Conservation (phyloP, 441 rosid genomes). For the Hypseocharis bilobata region DNA sequence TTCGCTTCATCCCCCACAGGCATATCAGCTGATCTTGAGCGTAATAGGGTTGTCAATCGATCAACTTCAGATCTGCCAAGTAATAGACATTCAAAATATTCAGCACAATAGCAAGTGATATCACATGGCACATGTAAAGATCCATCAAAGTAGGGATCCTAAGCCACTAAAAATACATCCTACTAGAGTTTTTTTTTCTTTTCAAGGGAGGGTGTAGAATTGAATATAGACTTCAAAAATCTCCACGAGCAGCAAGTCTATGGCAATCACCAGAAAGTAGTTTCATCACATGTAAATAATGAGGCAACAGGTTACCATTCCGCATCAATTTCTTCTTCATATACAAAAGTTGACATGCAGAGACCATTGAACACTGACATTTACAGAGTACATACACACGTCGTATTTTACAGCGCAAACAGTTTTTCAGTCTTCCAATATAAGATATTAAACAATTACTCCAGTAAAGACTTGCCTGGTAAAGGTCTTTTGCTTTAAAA, state of each 20-base stretch:
- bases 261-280: too few species aligned
- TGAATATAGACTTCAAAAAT: not conserved
- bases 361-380: not conserved
- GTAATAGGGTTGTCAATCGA: slow-evolving; percentile 61
- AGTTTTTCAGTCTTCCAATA: too few species aligned
- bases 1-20: slow-evolving; percentile 37
- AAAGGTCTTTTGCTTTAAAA: slow-evolving; percentile 55
- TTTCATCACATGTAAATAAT: not conserved
- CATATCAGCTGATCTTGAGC: slow-evolving; percentile 43
- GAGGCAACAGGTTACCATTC: not conserved
- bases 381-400: too few species aligned
- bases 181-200: not conserved
- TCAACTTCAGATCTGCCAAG: slow-evolving; percentile 68
- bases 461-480: slow-evolving; percentile 37
- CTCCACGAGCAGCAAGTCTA: not conserved
- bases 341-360: not conserved
- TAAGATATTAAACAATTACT: not conserved
- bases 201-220: not conserved
- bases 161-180: not conserved
- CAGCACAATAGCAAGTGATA: not conserved
- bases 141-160: not conserved
- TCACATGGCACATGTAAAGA: not conserved
- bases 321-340: not conserved
- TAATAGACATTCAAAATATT: slow-evolving; percentile 9
- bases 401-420: too few species aligned